phyloP scores from a whole-genome alignment of 2,329 filamentous ascomycete genomes.

The Cladosporium sphaerospermum region DNA sequence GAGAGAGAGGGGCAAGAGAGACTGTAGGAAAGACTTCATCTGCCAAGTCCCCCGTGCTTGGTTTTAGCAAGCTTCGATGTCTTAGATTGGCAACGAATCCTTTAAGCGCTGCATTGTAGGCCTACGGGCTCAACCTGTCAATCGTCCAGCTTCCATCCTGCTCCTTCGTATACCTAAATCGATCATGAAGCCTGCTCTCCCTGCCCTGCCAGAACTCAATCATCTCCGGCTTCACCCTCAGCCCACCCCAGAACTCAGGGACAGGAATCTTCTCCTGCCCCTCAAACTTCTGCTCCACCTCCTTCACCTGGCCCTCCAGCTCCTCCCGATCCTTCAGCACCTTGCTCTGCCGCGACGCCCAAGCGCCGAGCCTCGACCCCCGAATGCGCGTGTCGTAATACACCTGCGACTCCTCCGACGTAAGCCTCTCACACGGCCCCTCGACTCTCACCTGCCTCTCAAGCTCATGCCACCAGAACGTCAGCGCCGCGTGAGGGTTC shows the following conservation, averaged over 20 bases:
- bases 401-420: constrained; percentile 62
- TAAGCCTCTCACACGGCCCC: constrained; percentile 63
- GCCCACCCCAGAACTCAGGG: constrained; percentile 89
- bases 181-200: constrained; percentile 83
- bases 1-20: no score
- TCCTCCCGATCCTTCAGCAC: constrained; percentile 64
- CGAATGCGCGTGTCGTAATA: constrained; percentile 64
- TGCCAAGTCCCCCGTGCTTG: no score
- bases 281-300: constrained; percentile 69
- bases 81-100: no score
- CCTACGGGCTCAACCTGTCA: constrained; percentile 65
- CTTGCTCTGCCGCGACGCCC: constrained; percentile 84
- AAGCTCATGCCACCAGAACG: constrained; percentile 82
- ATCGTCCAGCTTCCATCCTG: constrained; percentile 41
- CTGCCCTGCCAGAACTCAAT: constrained; percentile 97
- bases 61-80: no score
- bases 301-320: constrained; percentile 70
- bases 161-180: constrained; percentile 74
- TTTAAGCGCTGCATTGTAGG: no score
- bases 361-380: constrained; percentile 80
- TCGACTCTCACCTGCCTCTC: constrained; percentile 91
- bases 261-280: constrained; percentile 76
- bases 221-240: constrained; percentile 76
- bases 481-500: constrained; percentile 75
- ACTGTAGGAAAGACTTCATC: no score